phyloP scores from a whole-genome alignment of 2,329 filamentous ascomycete species.

The Cladophialophora immunda region DNA sequence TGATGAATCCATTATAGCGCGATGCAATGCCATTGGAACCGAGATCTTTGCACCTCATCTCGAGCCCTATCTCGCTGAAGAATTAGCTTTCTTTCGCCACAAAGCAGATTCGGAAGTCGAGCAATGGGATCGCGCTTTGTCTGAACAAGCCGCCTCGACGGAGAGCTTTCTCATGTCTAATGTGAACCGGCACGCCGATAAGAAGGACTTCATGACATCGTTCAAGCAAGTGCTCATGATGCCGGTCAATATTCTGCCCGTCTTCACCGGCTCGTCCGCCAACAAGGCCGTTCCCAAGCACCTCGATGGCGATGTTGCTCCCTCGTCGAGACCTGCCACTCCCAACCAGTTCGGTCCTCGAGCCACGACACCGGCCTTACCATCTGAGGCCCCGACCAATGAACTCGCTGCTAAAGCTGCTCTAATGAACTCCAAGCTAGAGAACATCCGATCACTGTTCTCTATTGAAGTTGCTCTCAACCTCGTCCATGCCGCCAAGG shows the following conservation, averaged over 20 bases:
- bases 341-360: constrained; percentile 44
- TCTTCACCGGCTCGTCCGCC: constrained; percentile 65
- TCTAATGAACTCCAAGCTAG: constrained; percentile 91
- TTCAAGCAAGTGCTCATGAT: constrained; percentile 99
- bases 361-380: constrained; percentile 54
- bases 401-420: constrained; percentile 97
- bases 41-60: constrained; percentile 89
- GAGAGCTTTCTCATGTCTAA: constrained; percentile 97
- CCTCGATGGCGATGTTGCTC: constrained; percentile 41
- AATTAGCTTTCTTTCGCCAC: constrained; percentile 83
- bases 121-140: constrained; percentile 90
- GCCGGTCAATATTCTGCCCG: constrained; percentile 89
- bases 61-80: constrained; percentile 91
- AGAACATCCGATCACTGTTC: constrained; percentile 94
- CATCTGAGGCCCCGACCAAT: constrained; percentile 78
- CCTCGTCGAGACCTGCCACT: constrained; percentile 43
- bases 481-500: constrained; percentile 87
- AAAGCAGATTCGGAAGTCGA: constrained; percentile 79
- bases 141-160: constrained; percentile 86
- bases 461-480: constrained; percentile 94
- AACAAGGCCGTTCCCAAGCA: constrained; percentile 42
- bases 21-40: constrained; percentile 72
- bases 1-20: constrained; percentile 67
- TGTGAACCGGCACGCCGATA: constrained; percentile 91
- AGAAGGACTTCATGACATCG: constrained; percentile 92